Base-by-base conservation (phyloP, 73 alveolate genomes). In the Symbiodinium natans region DNA sequence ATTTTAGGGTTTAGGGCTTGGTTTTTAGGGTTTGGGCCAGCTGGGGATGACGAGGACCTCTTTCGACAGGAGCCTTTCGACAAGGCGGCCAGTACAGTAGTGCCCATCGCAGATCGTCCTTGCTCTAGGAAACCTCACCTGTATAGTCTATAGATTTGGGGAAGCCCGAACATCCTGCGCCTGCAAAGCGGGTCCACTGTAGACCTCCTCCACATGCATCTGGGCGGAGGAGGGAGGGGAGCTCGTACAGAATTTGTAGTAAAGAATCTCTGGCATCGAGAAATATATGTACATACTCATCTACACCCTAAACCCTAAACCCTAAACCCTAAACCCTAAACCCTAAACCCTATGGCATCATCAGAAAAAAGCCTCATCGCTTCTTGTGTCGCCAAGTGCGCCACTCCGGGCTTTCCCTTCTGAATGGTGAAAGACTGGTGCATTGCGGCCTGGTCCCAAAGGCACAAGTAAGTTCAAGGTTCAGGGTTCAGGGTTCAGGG, bases 121-220 rank as follows among this genome's bases (percentile, higher is more conserved):
- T 17, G 17, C 23, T 17, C 63, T 48, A 8, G 8, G 8, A 17
- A 17, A 48, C 63, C 63, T 48, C 23, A 48, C 23, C 63, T 8
- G 63, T 48, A 48, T 17, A 8, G 63, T 48, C 23, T 8, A 48
- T 8, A 17, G 63, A 8, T 17, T 10, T 27, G 46, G 39, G 31
- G 75, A 0, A 13, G 4, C 54, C 41, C 9, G 15, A 11, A 5
- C 52, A 29, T 5, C 17, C 82, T 56, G 3, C 1, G 93, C 95
- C 95, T 88, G 85, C 8, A 33, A 86, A 8, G 96, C 96, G 7
- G 96, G 96, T 68, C 96, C 96, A 29, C 75, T 89, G 96, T 34
- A 89, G 96, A 89, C 96, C 87, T 89, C 96, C 75, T 89, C 96
- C 88, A 89, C 87, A 40, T 89, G 96, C 87, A 59, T 82, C 95